Evolutionary conservation across 1,284 basidiomycete species (phyloP).

Genomic region (Cryptococcus wingfieldii): DNA sequence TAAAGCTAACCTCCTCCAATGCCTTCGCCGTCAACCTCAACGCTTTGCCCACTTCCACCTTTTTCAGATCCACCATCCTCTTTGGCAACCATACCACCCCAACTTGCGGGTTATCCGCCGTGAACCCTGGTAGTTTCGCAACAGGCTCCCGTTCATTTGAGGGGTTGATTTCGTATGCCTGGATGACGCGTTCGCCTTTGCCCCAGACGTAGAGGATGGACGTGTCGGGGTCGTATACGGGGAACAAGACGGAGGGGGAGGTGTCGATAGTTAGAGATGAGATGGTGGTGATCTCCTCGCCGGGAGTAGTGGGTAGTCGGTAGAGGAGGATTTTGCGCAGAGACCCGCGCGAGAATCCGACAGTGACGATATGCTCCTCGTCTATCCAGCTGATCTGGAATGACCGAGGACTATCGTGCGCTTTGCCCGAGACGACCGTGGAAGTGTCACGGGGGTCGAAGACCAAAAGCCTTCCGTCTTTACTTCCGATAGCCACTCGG

Average conservation of each 20-base stretch:
- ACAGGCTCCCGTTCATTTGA: conserved; percentile 28
- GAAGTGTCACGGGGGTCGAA: conserved; percentile 45
- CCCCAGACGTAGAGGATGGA: conserved; percentile 50
- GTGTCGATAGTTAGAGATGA: conserved; percentile 47
- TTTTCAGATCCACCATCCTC: conserved; percentile 43
- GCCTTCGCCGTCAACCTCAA: conserved; percentile 47
- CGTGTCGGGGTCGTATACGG: conserved; percentile 51
- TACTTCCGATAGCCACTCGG: conserved; percentile 48
- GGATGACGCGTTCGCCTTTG: conserved; percentile 51
- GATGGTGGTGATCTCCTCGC: conserved; percentile 23
- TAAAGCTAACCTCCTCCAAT: conserved; percentile 50
- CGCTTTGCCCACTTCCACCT: conserved; percentile 49
- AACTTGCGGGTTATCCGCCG: conserved; percentile 44
- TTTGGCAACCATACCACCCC: conserved; percentile 50
- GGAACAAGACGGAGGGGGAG: conserved; percentile 52
- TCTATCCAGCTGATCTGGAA: conserved; percentile 51
- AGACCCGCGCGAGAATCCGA: conserved; percentile 50
- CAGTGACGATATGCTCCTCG: conserved; percentile 40
- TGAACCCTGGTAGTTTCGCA: conserved; percentile 45
- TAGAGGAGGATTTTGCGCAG: conserved; percentile 50
- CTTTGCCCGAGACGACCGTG: conserved; percentile 22
- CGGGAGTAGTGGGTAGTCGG: conserved; percentile 11
- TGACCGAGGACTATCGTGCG: conserved; percentile 48
- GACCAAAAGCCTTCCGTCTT: conserved; percentile 47
- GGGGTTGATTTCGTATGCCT: conserved; percentile 47